A percentile compares a stretch with the other conserved stretches of the same genome.
Conservation (phyloP, 2,329 filamentous ascomycete species). For the Penicillium concentricum region DNA sequence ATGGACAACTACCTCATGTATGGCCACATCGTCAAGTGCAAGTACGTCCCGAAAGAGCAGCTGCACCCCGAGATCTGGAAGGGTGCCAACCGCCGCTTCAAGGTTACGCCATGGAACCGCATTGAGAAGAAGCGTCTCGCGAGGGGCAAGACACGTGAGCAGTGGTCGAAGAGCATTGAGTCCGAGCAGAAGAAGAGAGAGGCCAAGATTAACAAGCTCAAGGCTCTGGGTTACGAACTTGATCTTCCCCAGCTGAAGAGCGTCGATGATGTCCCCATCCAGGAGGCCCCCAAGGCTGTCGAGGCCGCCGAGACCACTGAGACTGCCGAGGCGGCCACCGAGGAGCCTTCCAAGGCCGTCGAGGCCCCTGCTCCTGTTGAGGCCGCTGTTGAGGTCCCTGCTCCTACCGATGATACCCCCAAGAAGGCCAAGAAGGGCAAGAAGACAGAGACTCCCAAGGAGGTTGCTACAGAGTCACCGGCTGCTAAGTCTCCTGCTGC, state of each 20-base stretch:
- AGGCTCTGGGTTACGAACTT: slow-evolving; percentile 81
- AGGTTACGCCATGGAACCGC: slow-evolving; percentile 81
- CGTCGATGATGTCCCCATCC: slow-evolving; percentile 54
- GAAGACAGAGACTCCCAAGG: slow-evolving; percentile 29
- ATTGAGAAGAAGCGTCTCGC: slow-evolving; percentile 75
- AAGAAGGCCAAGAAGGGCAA: slow-evolving; percentile 39
- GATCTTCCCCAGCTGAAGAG: slow-evolving; percentile 70
- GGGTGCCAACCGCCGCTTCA: slow-evolving; percentile 86
- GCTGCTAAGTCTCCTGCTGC: slow-evolving; percentile 20
- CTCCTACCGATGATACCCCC: slow-evolving; percentile 30
- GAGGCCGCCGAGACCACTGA: slow-evolving; percentile 33
- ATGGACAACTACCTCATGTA: slow-evolving; percentile 99
- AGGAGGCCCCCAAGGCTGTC: slow-evolving; percentile 34
- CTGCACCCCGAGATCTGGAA: slow-evolving; percentile 83
- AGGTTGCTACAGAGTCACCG: slow-evolving; percentile 23
- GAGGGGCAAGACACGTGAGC: slow-evolving; percentile 68
- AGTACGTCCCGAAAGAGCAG: slow-evolving; percentile 71
- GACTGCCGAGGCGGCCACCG: slow-evolving; percentile 12
- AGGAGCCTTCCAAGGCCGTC: slow-evolving; percentile 25
- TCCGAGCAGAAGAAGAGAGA: slow-evolving; percentile 70
- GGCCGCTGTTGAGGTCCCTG: slow-evolving; percentile 26
- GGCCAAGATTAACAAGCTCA: slow-evolving; percentile 70
- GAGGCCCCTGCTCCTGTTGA: not conserved
- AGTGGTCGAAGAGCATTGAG: slow-evolving; percentile 74
- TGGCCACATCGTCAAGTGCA: slow-evolving; percentile 88